Evolutionary conservation across 148 eudicot genomes (phyloP), one percentile per base, ranked within the genome.

Genomic region (Polygonum maritimum): DNA sequence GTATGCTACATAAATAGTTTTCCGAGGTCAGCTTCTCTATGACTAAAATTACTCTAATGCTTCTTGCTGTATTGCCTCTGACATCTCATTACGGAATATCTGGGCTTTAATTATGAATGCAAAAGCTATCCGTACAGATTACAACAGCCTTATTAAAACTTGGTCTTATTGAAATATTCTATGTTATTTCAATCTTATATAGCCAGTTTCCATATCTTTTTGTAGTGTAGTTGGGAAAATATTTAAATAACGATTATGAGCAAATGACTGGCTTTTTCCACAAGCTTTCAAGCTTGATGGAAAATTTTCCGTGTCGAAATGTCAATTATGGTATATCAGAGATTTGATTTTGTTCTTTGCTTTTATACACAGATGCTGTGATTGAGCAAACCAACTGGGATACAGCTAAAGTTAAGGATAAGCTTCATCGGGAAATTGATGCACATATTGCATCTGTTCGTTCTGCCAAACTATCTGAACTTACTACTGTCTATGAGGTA

Each of bases 311-410:
- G 35, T 58, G 35, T 58, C 12, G 35, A 33, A 38, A 15, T 15
- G 14, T 5, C 71, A 26, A 26, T 36, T 35, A 15, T 67, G 40
- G 40, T 63, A 35, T 63, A 22, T 7, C 70, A 63, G 5, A 63
- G 14, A 11, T 14, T 1, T 36, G 71, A 35, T 67, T 67, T 67
- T 67, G 45, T 67, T 67, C 71, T 67, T 67, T 67, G 18, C 44
- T 67, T 67, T 69, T 55, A 80, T 78, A 45, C 39, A 39, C 85
- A 94, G 98, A 92, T 86, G 87, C 88, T 54, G 76, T 82, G 48
- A 84, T 94, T 47, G 83, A 85, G 65, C 99, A 87, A 83, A 90
- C 93, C 22, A 81, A 90, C 76, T 94, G 98, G 98, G 96, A 94
- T 79, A 76, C 89, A 36, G 83, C 92, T 71, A 94, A 89, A 89